Evolutionary conservation across 2,329 filamentous ascomycete genomes (phyloP).

Genomic region (Sclerotinia glacialis): DNA sequence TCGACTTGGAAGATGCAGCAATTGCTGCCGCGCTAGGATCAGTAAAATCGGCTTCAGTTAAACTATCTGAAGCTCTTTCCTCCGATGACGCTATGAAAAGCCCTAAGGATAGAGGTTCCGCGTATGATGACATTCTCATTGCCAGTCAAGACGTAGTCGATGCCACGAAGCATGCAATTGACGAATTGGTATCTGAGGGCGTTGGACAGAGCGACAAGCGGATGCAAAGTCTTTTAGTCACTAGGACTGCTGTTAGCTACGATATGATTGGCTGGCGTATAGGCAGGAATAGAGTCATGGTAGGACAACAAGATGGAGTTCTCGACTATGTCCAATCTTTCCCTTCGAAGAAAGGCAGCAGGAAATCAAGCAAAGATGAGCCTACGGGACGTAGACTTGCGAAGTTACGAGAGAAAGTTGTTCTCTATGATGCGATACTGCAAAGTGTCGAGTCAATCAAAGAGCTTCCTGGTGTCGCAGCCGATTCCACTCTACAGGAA

Average conservation of each 20-base stretch:
- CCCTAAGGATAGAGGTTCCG: conserved; percentile 70
- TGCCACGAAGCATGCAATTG: conserved; percentile 87
- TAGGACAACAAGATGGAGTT: conserved; percentile 78
- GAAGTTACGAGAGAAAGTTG: conserved; percentile 79
- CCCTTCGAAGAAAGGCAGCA: conserved; percentile 54
- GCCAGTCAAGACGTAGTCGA: conserved; percentile 92
- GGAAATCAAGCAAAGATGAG: conserved; percentile 54
- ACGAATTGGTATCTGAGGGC: conserved; percentile 81
- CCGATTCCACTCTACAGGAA: conserved; percentile 70
- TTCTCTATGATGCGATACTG: conserved; percentile 85
- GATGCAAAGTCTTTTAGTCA: conserved; percentile 91
- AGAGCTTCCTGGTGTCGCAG: conserved; percentile 84
- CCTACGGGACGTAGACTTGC: conserved; percentile 72
- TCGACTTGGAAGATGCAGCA: conserved; percentile 87
- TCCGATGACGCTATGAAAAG: conserved; percentile 45
- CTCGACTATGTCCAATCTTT: conserved; percentile 49
- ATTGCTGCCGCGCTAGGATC: conserved; percentile 81
- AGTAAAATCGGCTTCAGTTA: conserved; percentile 55
- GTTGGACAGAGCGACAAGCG: conserved; percentile 78
- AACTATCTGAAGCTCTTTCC: conserved; percentile 49
- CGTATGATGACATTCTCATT: conserved; percentile 87
- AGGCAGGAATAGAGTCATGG: conserved; percentile 84
- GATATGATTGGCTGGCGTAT: conserved; percentile 93
- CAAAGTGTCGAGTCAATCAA: conserved; percentile 89
- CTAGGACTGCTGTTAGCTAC: conserved; percentile 89